phyloP scores from a whole-genome alignment of 1,284 basidiomycete species.

The Heterobasidion annosum region DNA sequence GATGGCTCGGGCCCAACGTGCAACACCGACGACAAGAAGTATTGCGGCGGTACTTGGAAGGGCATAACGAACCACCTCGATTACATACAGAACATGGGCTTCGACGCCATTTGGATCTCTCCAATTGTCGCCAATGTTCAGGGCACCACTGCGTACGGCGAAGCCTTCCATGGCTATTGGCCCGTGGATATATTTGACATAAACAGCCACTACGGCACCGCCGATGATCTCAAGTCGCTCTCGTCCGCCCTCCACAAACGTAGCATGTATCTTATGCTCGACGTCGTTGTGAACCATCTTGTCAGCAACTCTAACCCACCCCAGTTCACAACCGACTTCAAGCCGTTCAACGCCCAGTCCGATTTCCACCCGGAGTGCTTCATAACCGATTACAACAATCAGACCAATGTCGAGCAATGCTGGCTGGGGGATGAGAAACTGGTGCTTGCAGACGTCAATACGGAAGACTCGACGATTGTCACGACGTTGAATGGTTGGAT shows the following conservation, averaged over 20 bases:
- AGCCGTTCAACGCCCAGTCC: conserved; percentile 21
- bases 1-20: conserved; percentile 40
- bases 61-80: conserved; percentile 69
- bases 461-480: conserved; percentile 51
- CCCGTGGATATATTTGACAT: conserved; percentile 53
- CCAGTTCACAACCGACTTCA: conserved; percentile 24
- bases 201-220: conserved; percentile 64
- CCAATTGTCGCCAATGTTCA: conserved; percentile 67
- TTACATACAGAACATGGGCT: conserved; percentile 72
- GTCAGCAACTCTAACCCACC: conserved; percentile 41
- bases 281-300: conserved; percentile 72
- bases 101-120: conserved; percentile 69
- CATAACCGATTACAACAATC: conserved; percentile 45
- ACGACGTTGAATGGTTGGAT: conserved; percentile 58
- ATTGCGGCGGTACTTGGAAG: conserved; percentile 77
- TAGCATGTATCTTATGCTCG: conserved; percentile 77
- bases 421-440: conserved; percentile 70
- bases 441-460: conserved; percentile 69
- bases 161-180: conserved; percentile 66
- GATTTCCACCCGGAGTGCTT: conserved; percentile 63
- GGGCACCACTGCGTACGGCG: conserved; percentile 57
- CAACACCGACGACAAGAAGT: conserved; percentile 36
- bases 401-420: conserved; percentile 63
- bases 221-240: conserved; percentile 64
- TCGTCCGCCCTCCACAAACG: conserved; percentile 59